A percentile compares a stretch with the other conserved stretches of the same genome.
Conservation (phyloP, 1,284 basidiomycete genomes). For the Trametes hirsuta region DNA sequence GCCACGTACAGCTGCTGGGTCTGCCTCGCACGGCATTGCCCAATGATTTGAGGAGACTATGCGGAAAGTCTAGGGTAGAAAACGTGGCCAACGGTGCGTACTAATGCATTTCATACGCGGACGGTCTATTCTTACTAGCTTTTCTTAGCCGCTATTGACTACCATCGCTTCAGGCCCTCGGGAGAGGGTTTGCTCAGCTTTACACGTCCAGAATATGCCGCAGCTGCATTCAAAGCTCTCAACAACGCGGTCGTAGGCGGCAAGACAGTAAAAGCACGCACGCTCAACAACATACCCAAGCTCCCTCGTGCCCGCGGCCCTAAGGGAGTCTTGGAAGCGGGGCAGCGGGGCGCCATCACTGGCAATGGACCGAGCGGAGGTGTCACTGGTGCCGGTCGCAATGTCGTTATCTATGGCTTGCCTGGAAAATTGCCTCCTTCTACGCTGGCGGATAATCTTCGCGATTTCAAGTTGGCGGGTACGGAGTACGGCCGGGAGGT, state of each 20-base stretch:
- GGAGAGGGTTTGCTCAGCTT: constrained; percentile 60
- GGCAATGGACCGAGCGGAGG: constrained; percentile 60
- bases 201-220: constrained; percentile 46
- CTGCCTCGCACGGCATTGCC: constrained; percentile 57
- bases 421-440: constrained; percentile 48
- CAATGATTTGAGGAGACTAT: constrained; percentile 56
- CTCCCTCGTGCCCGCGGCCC: constrained; percentile 41
- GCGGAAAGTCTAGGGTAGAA: constrained; percentile 49
- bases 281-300: constrained; percentile 13
- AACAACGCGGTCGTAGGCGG: constrained; percentile 49
- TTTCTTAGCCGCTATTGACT: constrained; percentile 62
- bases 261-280: constrained; percentile 35
- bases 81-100: constrained; percentile 57
- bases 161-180: constrained; percentile 59
- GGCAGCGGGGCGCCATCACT: constrained; percentile 41
- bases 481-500: constrained; percentile 40
- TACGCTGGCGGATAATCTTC: constrained; percentile 46
- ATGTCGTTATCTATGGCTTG: constrained; percentile 64
- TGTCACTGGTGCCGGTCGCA: constrained; percentile 47
- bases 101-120: background rate
- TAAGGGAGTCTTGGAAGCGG: constrained; percentile 45
- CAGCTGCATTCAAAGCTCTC: constrained; percentile 46
- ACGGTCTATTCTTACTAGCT: too few species aligned
- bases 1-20: constrained; percentile 9
- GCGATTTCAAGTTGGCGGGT: constrained; percentile 47